A percentile compares a stretch with the other conserved stretches of the same genome.
Conservation (phyloP, 139 green algal genomes). For the Haematococcus sp. region DNA sequence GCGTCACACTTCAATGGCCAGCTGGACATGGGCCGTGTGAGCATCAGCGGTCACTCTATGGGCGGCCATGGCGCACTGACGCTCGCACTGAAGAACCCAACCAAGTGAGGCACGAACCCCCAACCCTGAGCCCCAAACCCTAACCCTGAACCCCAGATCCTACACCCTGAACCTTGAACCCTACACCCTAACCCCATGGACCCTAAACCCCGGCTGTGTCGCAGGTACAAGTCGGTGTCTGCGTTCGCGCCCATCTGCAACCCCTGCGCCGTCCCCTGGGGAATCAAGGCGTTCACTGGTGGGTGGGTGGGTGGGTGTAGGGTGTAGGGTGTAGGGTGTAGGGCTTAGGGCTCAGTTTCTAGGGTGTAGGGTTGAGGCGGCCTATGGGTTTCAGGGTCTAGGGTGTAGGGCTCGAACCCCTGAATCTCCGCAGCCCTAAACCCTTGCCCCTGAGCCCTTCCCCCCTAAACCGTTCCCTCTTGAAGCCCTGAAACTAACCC, state of each 20-base stretch:
- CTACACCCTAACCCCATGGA: no score
- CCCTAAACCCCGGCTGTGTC: no score
- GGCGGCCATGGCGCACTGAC: slow-evolving; percentile 90
- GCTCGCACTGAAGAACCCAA: slow-evolving; percentile 81
- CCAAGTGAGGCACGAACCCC: slow-evolving; percentile 3
- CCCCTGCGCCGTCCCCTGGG: slow-evolving; percentile 84
- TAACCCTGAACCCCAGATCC: no score
- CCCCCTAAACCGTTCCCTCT: no score
- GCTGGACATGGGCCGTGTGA: slow-evolving; percentile 32
- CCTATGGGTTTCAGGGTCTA: neutral
- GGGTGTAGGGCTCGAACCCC: no score
- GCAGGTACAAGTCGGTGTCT: slow-evolving; percentile 73
- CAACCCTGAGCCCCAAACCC: no score
- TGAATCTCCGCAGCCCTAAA: no score
- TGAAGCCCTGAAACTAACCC: no score
- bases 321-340: slow-evolving; percentile 9
- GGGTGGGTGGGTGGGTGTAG: slow-evolving; percentile 24
- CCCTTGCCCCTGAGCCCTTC: no score
- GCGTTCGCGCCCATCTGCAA: slow-evolving; percentile 95
- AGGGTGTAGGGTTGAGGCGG: neutral
- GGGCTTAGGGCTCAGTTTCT: neutral
- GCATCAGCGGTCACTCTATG: slow-evolving; percentile 57
- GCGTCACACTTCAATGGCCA: slow-evolving; percentile 8
- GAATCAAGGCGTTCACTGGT: slow-evolving; percentile 82
- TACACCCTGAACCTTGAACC: no score